Evolutionary conservation across 345 rosid species (phyloP), one percentile per base, ranked within the genome.

Genomic region (Clausena lansium): DNA sequence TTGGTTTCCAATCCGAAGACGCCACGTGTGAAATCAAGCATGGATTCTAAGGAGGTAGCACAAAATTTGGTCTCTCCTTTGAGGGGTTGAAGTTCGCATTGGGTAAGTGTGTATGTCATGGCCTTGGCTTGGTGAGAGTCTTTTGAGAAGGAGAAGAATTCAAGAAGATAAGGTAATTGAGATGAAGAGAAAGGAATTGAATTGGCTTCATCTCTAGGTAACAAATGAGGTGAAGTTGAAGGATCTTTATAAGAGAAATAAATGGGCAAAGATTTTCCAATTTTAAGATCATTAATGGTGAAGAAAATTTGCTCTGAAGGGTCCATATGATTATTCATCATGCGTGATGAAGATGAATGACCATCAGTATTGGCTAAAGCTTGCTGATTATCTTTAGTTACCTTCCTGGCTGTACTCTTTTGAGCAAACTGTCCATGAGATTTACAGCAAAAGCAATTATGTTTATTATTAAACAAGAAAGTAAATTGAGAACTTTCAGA

Each of bases 41-140:
- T 84, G 74, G 97, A 89, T 82, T 92, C 96, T 38, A 92, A 52
- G 32, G 94, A 91, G 47, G 93, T 88, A 3, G 84, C 87, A 74
- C 97, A 92, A n/a, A 79, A 70, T 76, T 84, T 88, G 55, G 39
- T 69, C 80, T 92, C 93, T 52, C 91, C 92, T 82, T 80, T 76
- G 24, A 83, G 61, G 74, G 87, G 81, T 71, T 77, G 76, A 5
- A 45, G 73, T 59, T 90, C 89, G 54, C 97, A 92, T 63, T 81
- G 85, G 54, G 11, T 75, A 63, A 94, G 80, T 1, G 97, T 90
- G 47, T 87, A 79, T 2, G 83, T 85, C 83, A 94, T 81, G 82
- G 91, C 96, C 77, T 85, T 83, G 68, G 92, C 98, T 80, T 87
- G 97, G 39, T 87, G 88, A 67, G 97, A 89, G 33, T 77, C 81